Evolutionary conservation across 129 eudicot species (phyloP), one percentile per base, ranked within the genome.

Genomic region (Deinandra increscens): DNA sequence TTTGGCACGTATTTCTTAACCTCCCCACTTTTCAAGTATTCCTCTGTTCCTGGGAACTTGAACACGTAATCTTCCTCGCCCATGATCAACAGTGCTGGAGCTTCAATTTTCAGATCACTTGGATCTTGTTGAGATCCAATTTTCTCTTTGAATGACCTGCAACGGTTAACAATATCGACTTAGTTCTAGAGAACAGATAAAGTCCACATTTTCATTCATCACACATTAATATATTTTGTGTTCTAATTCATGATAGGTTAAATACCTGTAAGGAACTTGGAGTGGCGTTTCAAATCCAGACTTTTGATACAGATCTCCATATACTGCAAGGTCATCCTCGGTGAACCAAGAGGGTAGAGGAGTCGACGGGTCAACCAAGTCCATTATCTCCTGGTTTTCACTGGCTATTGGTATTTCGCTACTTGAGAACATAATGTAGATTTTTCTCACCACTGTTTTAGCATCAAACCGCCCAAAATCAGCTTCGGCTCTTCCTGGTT

Each of bases 401-500:
- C 13, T 3, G 7, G 90, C 84, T 22, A 81, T 72, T 0, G 83
- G 90, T 0, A 81, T 41, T 76, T 85, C 86, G 64, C 90, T 75
- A 39, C 18, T 55, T 2, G 86, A 81, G 19, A 81, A 81, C 43
- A 85, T 41, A 31, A 79, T 81, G 75, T 85, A 79, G 9, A 81
- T 64, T 44, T 79, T 85, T 31, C 75, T 68, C 43, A 81, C 81
- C 10, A 68, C 86, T 3, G 84, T 81, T 54, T 78, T 84, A 22
- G 78, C 84, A 71, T 81, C 83, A 53, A 81, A 31, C 9, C 86
- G 73, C 2, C 84, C 76, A 18, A 85, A 85, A 64, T 85, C 86
- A 29, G 84, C 84, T 71, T 85, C 90, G 23, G 86, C 90, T 70
- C 82, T 75, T 22, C 86, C 86, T 23, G 82, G 84, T 70, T 68